Conservation (phyloP, 352 stramenopile species). For the Globisporangium radiosum region DNA sequence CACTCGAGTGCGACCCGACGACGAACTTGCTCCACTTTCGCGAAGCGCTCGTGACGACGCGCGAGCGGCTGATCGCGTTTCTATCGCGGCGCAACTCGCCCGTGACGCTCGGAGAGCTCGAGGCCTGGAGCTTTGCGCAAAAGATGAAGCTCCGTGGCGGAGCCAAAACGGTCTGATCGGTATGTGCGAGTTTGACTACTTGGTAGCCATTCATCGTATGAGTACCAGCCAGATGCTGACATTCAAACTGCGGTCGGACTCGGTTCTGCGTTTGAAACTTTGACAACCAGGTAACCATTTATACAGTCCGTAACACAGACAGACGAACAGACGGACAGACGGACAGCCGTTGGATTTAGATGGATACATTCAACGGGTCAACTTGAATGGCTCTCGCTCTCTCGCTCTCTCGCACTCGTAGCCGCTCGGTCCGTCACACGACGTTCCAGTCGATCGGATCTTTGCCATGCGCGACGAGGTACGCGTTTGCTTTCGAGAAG, state of each 20-base stretch:
- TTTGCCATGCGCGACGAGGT: constrained; percentile 69
- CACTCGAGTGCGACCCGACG: constrained; percentile 35
- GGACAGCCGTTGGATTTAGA: no score
- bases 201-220: background rate
- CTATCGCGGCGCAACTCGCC: constrained; percentile 36
- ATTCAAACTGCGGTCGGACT: no score
- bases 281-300: no score
- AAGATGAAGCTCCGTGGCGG: constrained; percentile 8
- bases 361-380: no score
- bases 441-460: constrained; percentile 82
- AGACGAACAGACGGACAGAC: no score
- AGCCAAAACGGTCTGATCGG: constrained; percentile 10
- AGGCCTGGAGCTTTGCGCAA: constrained; percentile 37
- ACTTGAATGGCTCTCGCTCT: background rate
- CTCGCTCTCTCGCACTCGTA: constrained; percentile 12
- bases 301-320: no score
- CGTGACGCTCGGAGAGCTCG: constrained; percentile 40
- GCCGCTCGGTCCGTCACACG: background rate
- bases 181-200: background rate
- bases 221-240: no score
- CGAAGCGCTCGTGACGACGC: constrained; percentile 46
- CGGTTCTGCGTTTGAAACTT: no score
- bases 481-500: constrained; percentile 81
- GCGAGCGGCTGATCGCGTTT: constrained; percentile 38
- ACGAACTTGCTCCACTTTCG: constrained; percentile 61